phyloP scores from a whole-genome alignment of 1,139 yeast species.

The Pichia sp. region DNA sequence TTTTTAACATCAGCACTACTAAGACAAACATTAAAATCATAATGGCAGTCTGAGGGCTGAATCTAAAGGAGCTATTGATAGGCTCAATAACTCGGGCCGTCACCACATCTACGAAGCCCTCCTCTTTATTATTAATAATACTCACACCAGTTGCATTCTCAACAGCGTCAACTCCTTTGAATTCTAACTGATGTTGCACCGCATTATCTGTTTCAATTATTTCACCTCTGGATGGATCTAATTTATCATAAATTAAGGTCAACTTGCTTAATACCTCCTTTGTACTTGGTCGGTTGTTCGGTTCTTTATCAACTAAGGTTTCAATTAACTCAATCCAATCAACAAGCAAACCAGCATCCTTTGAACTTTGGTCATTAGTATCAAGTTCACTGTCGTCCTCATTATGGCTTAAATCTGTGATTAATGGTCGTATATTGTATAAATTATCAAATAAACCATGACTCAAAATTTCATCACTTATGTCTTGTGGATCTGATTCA shows the following conservation, averaged over 20 bases:
- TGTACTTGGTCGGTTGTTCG: conserved; percentile 40
- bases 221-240: conserved; percentile 1
- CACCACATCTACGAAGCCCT: too few relatives aligned
- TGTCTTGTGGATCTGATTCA: conserved; percentile 28
- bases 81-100: too few relatives aligned
- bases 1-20: too few relatives aligned
- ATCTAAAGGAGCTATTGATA: too few relatives aligned
- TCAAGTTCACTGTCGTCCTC: conserved; percentile 9
- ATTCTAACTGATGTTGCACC: background rate
- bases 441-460: conserved; percentile 18
- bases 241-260: conserved; percentile 14
- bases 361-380: too few relatives aligned
- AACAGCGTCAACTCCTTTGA: background rate
- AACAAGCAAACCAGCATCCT: too few relatives aligned
- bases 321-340: conserved; percentile 35
- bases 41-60: too few relatives aligned
- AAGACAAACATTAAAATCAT: too few relatives aligned
- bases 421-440: conserved; percentile 11
- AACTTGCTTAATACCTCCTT: conserved; percentile 33
- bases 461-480: conserved; percentile 37
- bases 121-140: too few relatives aligned
- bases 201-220: background rate
- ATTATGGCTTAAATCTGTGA: background rate
- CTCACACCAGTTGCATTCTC: background rate
- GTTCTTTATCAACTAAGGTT: conserved; percentile 25